Base-by-base conservation (phyloP, 306 rosid species). In the Prunus salicina region DNA sequence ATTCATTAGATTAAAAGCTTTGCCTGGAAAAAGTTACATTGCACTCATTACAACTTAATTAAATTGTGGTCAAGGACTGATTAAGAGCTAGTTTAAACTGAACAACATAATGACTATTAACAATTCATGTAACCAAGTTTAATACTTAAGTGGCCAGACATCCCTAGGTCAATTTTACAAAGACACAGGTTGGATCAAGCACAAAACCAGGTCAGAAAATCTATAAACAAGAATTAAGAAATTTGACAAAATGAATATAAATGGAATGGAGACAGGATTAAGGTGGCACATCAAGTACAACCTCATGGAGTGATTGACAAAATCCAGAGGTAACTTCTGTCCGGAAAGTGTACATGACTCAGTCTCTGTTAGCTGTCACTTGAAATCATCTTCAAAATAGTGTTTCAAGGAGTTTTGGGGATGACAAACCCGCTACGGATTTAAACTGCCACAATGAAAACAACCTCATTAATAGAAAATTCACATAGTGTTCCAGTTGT, bases 341-440 rank as follows among this genome's bases (percentile, higher is more conserved):
- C 78, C 75, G 12, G 14, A 62, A 62, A 72, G 83, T 82, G 30
- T 71, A 71, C 77, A 73, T 60, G 53, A 53, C 80, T 20, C 56
- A 25, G 57, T 76, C 38, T 47, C 80, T 25, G 83, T 91, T 78
- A 84, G 87, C 61, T 64, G 81, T 75, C 88, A 65, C 81, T 70
- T 78, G 79, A 82, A 67, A 67, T 66, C 58, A 56, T 67, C 77
- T 78, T 87, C 85, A 78, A 78, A 91, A 89, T 51, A 89, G 85
- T 69, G 91, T 85, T 28, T 89, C 93, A 20, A 80, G 90, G 79
- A 93, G 82, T 85, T 81, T 81, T 7, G 86, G 88, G 20, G 96
- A 89, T 76, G 96, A 74, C 83, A 96, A 82, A 47, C 87, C 85
- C 4, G 91, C 97, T 8, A 96, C 97, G 19, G 84, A 69, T 66